Evolutionary conservation across 345 rosid species (phyloP), one percentile per base, ranked within the genome.

Genomic region (Kernera saxatilis): DNA sequence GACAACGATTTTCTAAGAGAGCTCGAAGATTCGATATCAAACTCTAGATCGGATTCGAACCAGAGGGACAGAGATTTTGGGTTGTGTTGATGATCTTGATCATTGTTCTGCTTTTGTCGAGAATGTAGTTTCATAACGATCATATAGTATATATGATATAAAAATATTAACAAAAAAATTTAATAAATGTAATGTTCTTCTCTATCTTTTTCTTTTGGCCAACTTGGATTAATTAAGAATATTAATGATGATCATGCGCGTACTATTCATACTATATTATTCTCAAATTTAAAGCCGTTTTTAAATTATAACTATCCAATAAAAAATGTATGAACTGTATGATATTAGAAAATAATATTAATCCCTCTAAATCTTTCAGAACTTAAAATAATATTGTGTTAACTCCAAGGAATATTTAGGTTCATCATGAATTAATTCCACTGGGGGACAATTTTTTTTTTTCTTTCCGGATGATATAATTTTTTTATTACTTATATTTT

Each of bases 1-100:
- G 82, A 90, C 15, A 89, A 78, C 30, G 40, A 59, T 70, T 72
- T 84, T 55, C 54, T 85, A 11, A 77, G 82, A 76, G 90, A 85
- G 35, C 81, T 84, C 9, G 85, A 84, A 72, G 88, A 85, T 50
- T 58, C 82, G 5, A 73, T 87, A 67, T 86, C 72, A 72, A 74
- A 74, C 60, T 53, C 75, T 29, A 65, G 68, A 76, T 69, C 70
- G 22, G 69, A 69, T 59, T 61, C 63, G 45, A 53, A 54, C 64
- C 64, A 52, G 29, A 68, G 6, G 8, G 25, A 44, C 19, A 60
- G 57, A 61, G 69, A 43, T 35, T 69, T 61, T 69, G 26, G 29
- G 70, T 27, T 69, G 21, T 75, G 50, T 44, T 75, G 25, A 74
- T 49, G 59, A 62, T 67, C 69, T 32, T 67, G 55, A n/a, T 67